Base-by-base conservation (phyloP, 2,329 filamentous ascomycete genomes). In the Paecilomyces variotii region DNA sequence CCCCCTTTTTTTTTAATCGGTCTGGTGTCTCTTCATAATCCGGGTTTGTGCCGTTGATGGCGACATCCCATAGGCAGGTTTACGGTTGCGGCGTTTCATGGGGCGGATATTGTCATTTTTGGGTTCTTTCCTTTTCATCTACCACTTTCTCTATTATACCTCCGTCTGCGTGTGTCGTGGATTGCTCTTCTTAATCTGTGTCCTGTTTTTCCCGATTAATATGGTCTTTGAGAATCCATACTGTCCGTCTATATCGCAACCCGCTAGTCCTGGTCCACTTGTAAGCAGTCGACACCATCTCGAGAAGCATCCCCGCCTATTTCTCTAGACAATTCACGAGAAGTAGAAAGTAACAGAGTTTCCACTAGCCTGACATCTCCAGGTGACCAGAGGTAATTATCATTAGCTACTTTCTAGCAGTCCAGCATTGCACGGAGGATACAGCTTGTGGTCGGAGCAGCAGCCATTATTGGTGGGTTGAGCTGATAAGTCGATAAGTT, bases 91-190 rank as follows among this genome's bases (percentile, higher is more conserved):
- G 53, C 34, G 34, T 55, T 39, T 30, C 19, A 25, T 26, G 50
- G 50, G 50, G 27, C 27, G 50, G 50, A 28, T 52, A 28, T 27
- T 26, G 53, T 55, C 30, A 35, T 39, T 55, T 19, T 39, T 39
- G 25, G 24, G n/a, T 24, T 10, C 50, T 26, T 52, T 55, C 26
- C 28, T 55, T 55, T 55, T 19, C 53, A 55, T 39, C 14, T 45
- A 49, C 54, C 39, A 55, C 54, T 55, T 27, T 55, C 54, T 39
- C 14, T 55, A 19, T 55, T 55, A 27, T 54, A 54, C 53, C 34
- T 35, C 27, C 27, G 12, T 34, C 53, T 54, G 34, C 10, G 39
- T 45, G 14, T 24, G n/a, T 45, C 32, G 39, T 19, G 39, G 39
- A 45, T 19, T 24, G 39, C 39, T 45, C 12, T 45, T 1, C n/a